Evolutionary conservation across 2,329 filamentous ascomycete species (phyloP).

Genomic region (Emergomyces orientalis): DNA sequence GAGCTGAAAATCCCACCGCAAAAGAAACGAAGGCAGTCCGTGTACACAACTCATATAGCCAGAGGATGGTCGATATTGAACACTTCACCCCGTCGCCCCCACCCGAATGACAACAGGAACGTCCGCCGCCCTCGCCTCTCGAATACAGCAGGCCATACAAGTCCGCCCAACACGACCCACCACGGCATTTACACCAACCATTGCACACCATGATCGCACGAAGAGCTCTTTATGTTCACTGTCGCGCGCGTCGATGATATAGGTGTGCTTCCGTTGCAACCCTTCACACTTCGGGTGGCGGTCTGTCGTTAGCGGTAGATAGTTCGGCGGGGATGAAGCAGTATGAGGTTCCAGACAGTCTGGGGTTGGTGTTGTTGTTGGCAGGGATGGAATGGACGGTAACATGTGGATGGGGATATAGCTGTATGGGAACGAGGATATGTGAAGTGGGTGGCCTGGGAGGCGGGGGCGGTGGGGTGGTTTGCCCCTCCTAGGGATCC

Average conservation of each 20-base stretch:
- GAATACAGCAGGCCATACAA: slow-evolving; percentile 35
- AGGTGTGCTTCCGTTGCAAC: slow-evolving; percentile 13
- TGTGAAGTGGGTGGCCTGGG: slow-evolving; percentile 32
- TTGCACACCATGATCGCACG: slow-evolving; percentile 38
- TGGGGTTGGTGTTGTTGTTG: slow-evolving; percentile 7
- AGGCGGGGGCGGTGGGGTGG: slow-evolving; percentile 20
- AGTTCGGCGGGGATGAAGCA: neutral
- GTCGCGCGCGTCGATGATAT: slow-evolving; percentile 31
- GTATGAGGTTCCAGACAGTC: no score
- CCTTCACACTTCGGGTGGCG: neutral
- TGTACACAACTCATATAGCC: neutral
- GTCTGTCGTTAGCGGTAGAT: neutral
- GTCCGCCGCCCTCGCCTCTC: slow-evolving; percentile 34
- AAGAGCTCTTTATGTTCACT: slow-evolving; percentile 31
- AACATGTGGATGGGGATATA: slow-evolving; percentile 24
- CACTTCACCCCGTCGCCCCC: slow-evolving; percentile 8
- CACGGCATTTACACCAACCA: slow-evolving; percentile 34
- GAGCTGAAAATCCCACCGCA: neutral
- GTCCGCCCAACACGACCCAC: slow-evolving; percentile 33
- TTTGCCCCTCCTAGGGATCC: neutral
- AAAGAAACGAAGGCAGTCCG: neutral
- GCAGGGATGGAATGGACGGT: slow-evolving; percentile 12
- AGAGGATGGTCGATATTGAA: neutral
- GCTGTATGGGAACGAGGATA: slow-evolving; percentile 25
- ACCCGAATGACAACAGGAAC: slow-evolving; percentile 34